phyloP scores from a whole-genome alignment of 2,329 filamentous ascomycete species.

The Beauveria scarabaeidicola region DNA sequence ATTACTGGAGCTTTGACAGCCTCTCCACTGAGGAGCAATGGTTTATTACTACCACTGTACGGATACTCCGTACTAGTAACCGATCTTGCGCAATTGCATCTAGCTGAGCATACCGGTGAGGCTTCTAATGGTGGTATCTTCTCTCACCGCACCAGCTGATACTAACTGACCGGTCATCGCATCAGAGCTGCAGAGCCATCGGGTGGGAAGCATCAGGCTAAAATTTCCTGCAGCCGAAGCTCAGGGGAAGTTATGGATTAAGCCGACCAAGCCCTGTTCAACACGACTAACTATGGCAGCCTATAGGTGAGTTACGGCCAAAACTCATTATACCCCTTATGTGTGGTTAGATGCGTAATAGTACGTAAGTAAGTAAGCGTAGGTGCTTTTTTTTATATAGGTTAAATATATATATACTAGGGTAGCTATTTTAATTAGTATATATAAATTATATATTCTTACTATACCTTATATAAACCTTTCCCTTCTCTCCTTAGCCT shows the following conservation, averaged over 20 bases:
- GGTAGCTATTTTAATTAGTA: too few relatives aligned
- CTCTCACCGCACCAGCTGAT: not conserved
- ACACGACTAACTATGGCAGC: not conserved
- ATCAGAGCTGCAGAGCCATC: not conserved
- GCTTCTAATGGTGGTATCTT: not conserved
- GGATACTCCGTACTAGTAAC: not conserved
- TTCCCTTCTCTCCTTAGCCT: too few relatives aligned
- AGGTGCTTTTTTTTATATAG: too few relatives aligned
- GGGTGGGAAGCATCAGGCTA: not conserved
- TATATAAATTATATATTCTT: too few relatives aligned
- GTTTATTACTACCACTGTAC: not conserved
- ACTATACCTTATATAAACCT: too few relatives aligned
- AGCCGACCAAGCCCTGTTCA: not conserved
- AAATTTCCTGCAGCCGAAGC: not conserved
- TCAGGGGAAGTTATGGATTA: not conserved
- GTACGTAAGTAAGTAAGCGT: too few relatives aligned
- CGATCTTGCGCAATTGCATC: not conserved
- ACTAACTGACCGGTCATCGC: not conserved
- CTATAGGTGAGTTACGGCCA: too few relatives aligned
- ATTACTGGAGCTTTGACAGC: not conserved
- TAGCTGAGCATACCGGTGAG: not conserved
- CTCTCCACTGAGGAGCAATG: slow-evolving; percentile 2
- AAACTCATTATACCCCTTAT: too few relatives aligned
- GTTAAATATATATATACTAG: too few relatives aligned
- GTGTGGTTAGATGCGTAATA: too few relatives aligned